A percentile compares a stretch with the other conserved stretches of the same genome.
These are phyloP conservation scores for Scleroderma bovista DNA, from an alignment of 768 basidiomycete species.

Conservation along the genomic window DNA sequence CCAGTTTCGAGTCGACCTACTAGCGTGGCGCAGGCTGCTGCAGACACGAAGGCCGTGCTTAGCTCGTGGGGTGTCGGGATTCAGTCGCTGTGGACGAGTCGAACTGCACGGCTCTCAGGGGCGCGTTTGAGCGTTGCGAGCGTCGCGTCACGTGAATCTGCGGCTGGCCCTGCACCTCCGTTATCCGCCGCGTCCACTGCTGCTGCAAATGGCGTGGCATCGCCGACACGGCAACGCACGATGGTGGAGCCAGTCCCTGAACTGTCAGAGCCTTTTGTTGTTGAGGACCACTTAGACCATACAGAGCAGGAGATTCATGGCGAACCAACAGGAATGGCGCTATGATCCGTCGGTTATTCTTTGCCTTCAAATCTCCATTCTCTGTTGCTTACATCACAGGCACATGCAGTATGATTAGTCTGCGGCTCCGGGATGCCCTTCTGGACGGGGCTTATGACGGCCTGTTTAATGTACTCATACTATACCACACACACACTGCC, in stretches of 20 bases:
- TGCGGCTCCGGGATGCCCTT: not conserved
- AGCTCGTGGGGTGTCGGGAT: conserved; percentile 41
- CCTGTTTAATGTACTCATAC: not conserved
- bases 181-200: not conserved
- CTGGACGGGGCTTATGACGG: not conserved
- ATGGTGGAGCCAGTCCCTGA: conserved; percentile 24
- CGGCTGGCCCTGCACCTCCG: conserved; percentile 7
- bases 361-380: not conserved
- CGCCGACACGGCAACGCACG: conserved; percentile 10
- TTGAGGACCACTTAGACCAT: conserved; percentile 2
- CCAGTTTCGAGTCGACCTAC: conserved; percentile 16
- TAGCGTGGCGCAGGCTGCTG: conserved; percentile 28
- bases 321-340: conserved; percentile 25
- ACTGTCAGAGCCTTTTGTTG: conserved; percentile 13
- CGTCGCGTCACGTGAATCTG: conserved; percentile 18
- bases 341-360: conserved; percentile 14
- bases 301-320: conserved; percentile 9
- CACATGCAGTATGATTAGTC: not conserved
- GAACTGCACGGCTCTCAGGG: conserved; percentile 35
- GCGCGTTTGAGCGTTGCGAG: conserved; percentile 26
- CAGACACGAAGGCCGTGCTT: conserved; percentile 31
- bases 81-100: conserved; percentile 42
- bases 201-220: conserved; percentile 4
- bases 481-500: not conserved
- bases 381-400: not conserved